Evolutionary conservation across 139 green algal genomes (phyloP), one percentile per base, ranked within the genome.

Genomic region (Chlamydomonas sp.): DNA sequence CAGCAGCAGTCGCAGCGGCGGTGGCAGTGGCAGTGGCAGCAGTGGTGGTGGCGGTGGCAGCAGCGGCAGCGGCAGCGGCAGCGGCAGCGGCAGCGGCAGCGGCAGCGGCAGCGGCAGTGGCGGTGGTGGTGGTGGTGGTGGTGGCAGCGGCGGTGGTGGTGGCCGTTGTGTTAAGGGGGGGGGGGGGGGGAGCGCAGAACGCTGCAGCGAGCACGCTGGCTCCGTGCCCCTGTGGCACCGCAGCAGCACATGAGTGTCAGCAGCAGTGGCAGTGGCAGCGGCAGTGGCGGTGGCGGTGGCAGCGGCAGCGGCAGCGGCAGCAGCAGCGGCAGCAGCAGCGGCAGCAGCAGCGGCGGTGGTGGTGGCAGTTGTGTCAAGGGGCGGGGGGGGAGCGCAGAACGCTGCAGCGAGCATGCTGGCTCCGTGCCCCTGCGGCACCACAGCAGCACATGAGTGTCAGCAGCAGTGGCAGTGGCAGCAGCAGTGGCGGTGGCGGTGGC

Each of bases 341-440:
- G n/a, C n/a, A n/a, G n/a, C n/a, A n/a, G n/a, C n/a, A n/a, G n/a
- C n/a, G n/a, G n/a, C n/a, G n/a, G n/a, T n/a, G n/a, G n/a, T n/a
- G n/a, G n/a, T n/a, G n/a, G n/a, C n/a, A n/a, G n/a, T n/a, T n/a
- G n/a, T n/a, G 34, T 49, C 3, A 13, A 4, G 39, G 0, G 71
- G 62, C 5, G 26, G 3, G 58, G 74, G 74, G 0, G 74, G 70
- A 1, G 48, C 57, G 34, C 67, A 80, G 68, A 78, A 84, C 5
- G 35, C 22, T 3, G 70, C 70, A 1, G 70, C 67, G 3, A 71
- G 35, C 61, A 84, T 74, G 2, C 58, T n/a, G 13, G 60, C 73
- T 8, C 3, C 35, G 59, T 84, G 78, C 0, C 73, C 74, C 61
- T 84, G 72, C 37, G 79, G 58, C 77, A 50, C 43, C 26, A 48